Evolutionary conservation across 1,139 yeast genomes (phyloP), one percentile per base, ranked within the genome.

Genomic region (Pichia sp.): DNA sequence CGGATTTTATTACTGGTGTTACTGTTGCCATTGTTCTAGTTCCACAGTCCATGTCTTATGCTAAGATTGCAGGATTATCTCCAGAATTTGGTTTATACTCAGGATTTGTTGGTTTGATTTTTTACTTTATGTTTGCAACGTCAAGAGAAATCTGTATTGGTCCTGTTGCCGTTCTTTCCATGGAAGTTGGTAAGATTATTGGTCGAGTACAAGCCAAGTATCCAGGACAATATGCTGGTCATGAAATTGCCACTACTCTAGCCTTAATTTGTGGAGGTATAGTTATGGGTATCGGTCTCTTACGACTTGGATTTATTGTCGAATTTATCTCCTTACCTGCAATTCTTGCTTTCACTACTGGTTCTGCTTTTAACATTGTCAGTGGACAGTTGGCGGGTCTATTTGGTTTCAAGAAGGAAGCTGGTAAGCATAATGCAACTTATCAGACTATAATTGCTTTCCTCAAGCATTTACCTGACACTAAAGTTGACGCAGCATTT

Each of bases 21-120:
- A 85, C 96, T 5, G 95, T 88, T 10, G 96, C 96, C 34, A 79
- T 84, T 49, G 96, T 88, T 15, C 71, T 86, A 53, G 95, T 88
- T 23, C 96, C 96, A 2, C 96, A 88, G 64, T 80, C 91, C 7
- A 88, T 88, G 96, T 86, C 96, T 0, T 88, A 88, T 59, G 96
- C 96, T 12, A 79, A 76, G 57, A 67, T 88, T 50, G 96, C 96
- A 4, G 78, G 84, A 4, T 71, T 88, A 47, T 71, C 79, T 9
- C 77, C 95, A 4, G 82, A 88, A 61, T 86, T 79, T 52, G 96
- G 96, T 41, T 72, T 88, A 39, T 88, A 88, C 63, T 84, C 96
- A 21, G 84, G 95, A 0, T 88, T 88, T 57, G 83, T 88, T 39
- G 96, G 96, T 57, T 95, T 88, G n/a, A 74, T 85, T 58, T 77